Percentiles rank a stretch among this genome's conserved stretches.
These are phyloP conservation scores for Microthyrium microscopicum DNA, from an alignment of 2,329 filamentous ascomycete species.

Conservation along the genomic window DNA sequence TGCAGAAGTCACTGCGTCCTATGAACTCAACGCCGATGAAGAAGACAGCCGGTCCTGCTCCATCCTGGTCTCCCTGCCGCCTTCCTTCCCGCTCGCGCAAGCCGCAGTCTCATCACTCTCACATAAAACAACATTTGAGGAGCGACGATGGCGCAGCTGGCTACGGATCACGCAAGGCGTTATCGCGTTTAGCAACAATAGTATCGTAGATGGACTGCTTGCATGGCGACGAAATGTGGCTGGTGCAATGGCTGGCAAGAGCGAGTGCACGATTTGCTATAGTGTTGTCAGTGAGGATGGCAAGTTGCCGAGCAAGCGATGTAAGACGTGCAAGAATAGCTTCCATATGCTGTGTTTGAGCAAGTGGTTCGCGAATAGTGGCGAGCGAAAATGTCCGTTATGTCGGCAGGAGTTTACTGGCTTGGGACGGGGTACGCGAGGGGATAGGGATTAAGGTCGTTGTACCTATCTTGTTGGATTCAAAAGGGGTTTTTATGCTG, in stretches of 20 bases:
- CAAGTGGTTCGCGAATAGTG: constrained; percentile 94
- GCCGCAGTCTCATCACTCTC: constrained; percentile 55
- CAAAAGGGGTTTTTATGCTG: no score
- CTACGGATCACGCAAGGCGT: constrained; percentile 75
- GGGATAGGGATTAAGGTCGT: no score
- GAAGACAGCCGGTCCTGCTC: constrained; percentile 53
- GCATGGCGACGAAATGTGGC: constrained; percentile 78
- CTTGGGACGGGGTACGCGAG: constrained; percentile 22
- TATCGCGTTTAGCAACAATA: constrained; percentile 78
- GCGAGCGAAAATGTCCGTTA: constrained; percentile 77
- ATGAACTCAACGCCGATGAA: constrained; percentile 78
- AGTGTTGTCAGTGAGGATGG: constrained; percentile 80
- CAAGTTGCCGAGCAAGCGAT: constrained; percentile 81
- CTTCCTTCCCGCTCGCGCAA: constrained; percentile 65
- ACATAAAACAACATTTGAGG: constrained; percentile 75
- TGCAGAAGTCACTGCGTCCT: constrained; percentile 66
- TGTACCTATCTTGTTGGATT: no score
- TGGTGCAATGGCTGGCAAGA: constrained; percentile 79
- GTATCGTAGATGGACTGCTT: constrained; percentile 69
- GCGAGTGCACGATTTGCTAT: constrained; percentile 94
- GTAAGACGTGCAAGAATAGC: constrained; percentile 79
- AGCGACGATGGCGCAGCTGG: constrained; percentile 89
- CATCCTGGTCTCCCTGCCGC: constrained; percentile 66
- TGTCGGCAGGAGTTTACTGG: constrained; percentile 73
- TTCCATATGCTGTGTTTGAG: constrained; percentile 86